Evolutionary conservation across 768 basidiomycete species (phyloP).

Genomic region (Tulasnella sp.): DNA sequence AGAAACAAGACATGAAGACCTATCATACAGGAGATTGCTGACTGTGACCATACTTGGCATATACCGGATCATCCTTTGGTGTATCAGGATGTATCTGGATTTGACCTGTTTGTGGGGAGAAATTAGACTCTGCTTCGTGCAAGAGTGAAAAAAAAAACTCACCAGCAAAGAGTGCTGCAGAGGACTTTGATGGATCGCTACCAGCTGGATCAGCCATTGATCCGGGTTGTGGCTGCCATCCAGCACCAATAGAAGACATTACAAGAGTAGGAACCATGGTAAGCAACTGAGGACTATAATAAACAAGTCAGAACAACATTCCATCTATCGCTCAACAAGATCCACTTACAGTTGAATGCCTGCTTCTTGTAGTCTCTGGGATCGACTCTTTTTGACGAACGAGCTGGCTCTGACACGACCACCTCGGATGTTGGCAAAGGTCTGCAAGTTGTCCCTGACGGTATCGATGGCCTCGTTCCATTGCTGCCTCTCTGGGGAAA

Average conservation of each 20-base stretch:
- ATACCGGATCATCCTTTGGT: constrained; percentile 42
- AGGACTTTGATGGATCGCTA: constrained; percentile 64
- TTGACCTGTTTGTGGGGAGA: constrained; percentile 35
- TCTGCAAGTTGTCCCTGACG: constrained; percentile 74
- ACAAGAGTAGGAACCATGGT: constrained; percentile 66
- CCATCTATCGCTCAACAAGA: constrained; percentile 18
- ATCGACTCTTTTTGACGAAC: constrained; percentile 70
- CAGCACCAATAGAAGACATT: constrained; percentile 58
- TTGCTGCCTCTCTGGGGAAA: constrained; percentile 38
- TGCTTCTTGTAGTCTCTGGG: constrained; percentile 36
- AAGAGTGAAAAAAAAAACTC: constrained; percentile 10
- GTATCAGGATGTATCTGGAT: constrained; percentile 84
- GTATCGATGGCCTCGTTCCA: constrained; percentile 72
- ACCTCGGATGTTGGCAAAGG: constrained; percentile 73
- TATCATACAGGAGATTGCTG: not conserved
- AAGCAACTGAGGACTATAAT: constrained; percentile 49
- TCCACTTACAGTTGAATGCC: constrained; percentile 27
- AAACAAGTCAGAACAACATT: constrained; percentile 14
- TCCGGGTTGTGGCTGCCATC: constrained; percentile 41
- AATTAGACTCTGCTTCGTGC: not conserved
- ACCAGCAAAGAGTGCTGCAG: constrained; percentile 64
- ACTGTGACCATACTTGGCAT: constrained; percentile 15
- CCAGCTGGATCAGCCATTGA: constrained; percentile 62
- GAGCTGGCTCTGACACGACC: constrained; percentile 78
- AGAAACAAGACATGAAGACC: not conserved